phyloP scores from a whole-genome alignment of 2,329 filamentous ascomycete genomes.

The Verticillium longisporum region DNA sequence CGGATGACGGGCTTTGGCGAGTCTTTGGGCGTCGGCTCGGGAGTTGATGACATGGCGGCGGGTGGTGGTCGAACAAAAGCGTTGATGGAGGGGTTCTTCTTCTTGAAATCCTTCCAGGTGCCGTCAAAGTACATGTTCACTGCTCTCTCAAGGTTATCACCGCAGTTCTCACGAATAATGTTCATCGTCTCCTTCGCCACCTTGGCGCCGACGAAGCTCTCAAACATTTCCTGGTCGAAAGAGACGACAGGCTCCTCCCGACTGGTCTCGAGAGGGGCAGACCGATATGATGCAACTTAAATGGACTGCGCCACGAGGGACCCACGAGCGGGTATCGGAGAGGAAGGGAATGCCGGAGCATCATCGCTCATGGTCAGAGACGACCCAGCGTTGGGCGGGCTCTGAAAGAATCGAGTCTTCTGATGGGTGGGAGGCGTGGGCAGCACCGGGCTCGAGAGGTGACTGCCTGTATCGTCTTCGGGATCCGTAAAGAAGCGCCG shows the following conservation, averaged over 20 bases:
- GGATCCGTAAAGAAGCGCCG: constrained; percentile 36
- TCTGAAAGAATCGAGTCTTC: constrained; percentile 30
- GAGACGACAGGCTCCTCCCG: constrained; percentile 21
- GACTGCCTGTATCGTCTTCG: constrained; percentile 15
- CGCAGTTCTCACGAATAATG: constrained; percentile 46
- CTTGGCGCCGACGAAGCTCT: constrained; percentile 52
- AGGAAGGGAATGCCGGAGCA: constrained; percentile 3
- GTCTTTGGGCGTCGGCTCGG: not conserved
- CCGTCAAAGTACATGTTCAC: constrained; percentile 67
- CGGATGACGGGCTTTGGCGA: constrained; percentile 7
- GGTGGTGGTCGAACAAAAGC: not conserved
- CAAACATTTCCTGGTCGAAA: constrained; percentile 53
- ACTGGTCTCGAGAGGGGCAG: constrained; percentile 7
- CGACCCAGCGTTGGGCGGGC: constrained; percentile 20
- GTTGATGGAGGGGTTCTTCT: constrained; percentile 13
- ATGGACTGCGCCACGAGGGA: constrained; percentile 14
- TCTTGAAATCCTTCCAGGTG: constrained; percentile 50
- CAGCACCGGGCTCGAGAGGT: constrained; percentile 7
- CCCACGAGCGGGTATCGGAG: constrained; percentile 9
- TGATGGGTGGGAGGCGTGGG: constrained; percentile 7
- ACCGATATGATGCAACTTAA: constrained; percentile 12
- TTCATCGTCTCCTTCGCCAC: constrained; percentile 41
- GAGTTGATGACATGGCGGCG: not conserved
- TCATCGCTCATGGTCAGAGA: constrained; percentile 15
- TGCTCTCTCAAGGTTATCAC: constrained; percentile 52